Base-by-base conservation (phyloP, 1,139 yeast genomes). In the Insectozyma bohioensis region DNA sequence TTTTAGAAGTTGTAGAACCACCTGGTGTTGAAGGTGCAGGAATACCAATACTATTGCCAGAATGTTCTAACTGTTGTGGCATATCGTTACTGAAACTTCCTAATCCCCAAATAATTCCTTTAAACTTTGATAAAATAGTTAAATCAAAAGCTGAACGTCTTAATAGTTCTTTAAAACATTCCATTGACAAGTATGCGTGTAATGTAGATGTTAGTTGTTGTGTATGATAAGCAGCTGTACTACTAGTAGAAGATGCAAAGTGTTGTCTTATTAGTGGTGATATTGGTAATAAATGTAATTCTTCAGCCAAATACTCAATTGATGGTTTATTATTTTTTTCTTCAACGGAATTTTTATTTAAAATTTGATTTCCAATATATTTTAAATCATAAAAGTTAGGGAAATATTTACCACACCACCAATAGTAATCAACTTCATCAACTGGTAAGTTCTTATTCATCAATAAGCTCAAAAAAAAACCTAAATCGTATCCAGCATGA, bases 401-500 rank as follows among this genome's bases (percentile, higher is more conserved):
- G 66, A 92, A 86, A 54, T 76, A 87, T 38, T 78, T 70, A 28
- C 71, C 61, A 34, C 88, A 70, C 72, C 88, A 78, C 69, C 80
- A 71, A 43, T 82, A 72, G 51, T 87, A 92, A 28, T 84, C 95
- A 26, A 77, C 74, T 53, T 85, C 94, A 46, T 82, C 87, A 14
- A 75, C 77, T 1, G 97, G 97, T 66, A 92, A 83, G 32, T 72
- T 67, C 39, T 78, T 75, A 56, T 87, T 86, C 46, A 83, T 77
- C 55, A 92, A 69, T 43, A 88, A 68, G 36, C 95, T 80, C 24
- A 88, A 65, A 43, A 92, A 67, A 56, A 90, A 90, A 2, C 98
- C 98, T 54, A 90, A 75, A 58, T 92, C 98, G 58, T 92, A 92
- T 11, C 97, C 98, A 1, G 88, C 83, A 56, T 92, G 97, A 61